A percentile compares a stretch with the other conserved stretches of the same genome.
Conservation (phyloP, 179 eudicot genomes). For the Beta lomatogona region DNA sequence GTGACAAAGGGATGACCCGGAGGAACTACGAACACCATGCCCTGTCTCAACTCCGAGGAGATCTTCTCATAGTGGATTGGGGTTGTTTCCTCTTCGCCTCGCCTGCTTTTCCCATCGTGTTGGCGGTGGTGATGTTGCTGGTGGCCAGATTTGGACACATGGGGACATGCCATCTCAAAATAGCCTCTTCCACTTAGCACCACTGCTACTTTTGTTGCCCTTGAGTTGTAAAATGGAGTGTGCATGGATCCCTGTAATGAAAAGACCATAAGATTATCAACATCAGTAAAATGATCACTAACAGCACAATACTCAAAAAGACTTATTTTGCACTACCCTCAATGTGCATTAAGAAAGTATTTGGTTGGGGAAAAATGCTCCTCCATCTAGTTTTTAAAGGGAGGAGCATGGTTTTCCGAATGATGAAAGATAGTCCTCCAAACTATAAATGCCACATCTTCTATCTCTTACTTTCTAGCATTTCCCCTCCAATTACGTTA, state of each 20-base stretch:
- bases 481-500: too few relatives aligned
- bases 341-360: too few relatives aligned
- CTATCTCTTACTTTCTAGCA: too few relatives aligned
- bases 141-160: constrained; percentile 36
- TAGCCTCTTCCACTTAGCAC: constrained; percentile 59
- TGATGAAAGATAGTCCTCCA: too few relatives aligned
- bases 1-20: constrained; percentile 69
- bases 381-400: too few relatives aligned
- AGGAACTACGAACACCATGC: constrained; percentile 61
- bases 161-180: constrained; percentile 88
- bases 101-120: constrained; percentile 20
- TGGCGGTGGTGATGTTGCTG: constrained; percentile 14
- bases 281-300: background rate
- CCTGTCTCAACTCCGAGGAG: constrained; percentile 38
- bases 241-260: constrained; percentile 59
- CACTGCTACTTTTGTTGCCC: constrained; percentile 56
- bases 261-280: background rate
- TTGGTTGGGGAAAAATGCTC: too few relatives aligned
- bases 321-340: too few relatives aligned
- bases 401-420: too few relatives aligned
- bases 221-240: constrained; percentile 62
- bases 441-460: too few relatives aligned
- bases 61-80: constrained; percentile 52
- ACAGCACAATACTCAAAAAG: background rate
- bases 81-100: constrained; percentile 6